Percentiles rank a stretch among this genome's conserved stretches.
Conservation (phyloP, 73 alveolate genomes). For the Stentor roeselii region DNA sequence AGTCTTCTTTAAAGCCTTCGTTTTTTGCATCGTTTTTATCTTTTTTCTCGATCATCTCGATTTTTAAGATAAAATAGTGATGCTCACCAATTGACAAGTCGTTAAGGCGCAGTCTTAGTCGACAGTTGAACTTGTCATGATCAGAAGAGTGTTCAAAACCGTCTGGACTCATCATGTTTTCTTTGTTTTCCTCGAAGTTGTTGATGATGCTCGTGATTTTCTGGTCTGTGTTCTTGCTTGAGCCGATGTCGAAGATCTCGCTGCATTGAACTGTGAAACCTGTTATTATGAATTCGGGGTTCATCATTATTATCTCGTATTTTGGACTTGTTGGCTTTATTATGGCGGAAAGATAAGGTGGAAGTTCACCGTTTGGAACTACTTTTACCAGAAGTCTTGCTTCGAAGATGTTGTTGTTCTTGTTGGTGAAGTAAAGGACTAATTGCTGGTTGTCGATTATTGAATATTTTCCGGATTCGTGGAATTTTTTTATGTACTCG, state of each 20-base stretch:
- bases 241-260: slow-evolving; percentile 14
- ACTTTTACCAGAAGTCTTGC: slow-evolving; percentile 17
- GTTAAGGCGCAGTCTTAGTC: background rate
- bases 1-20: background rate
- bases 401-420: slow-evolving; percentile 18
- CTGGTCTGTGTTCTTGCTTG: background rate
- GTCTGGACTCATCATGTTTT: slow-evolving; percentile 1
- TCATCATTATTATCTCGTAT: background rate
- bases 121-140: background rate
- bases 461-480: slow-evolving; percentile 22
- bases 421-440: background rate
- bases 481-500: slow-evolving; percentile 15
- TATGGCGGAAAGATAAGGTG: slow-evolving; percentile 18
- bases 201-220: background rate
- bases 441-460: slow-evolving; percentile 23
- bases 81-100: slow-evolving; percentile 17
- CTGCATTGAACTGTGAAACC: background rate
- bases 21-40: background rate
- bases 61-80: background rate
- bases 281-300: background rate
- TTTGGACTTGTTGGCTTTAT: slow-evolving; percentile 16
- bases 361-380: slow-evolving; percentile 7
- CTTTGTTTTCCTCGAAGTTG: slow-evolving; percentile 10
- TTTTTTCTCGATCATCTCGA: background rate
- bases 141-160: slow-evolving; percentile 2